phyloP scores from a whole-genome alignment of 2,329 filamentous ascomycete genomes.

The Ceratocystis harringtonii region DNA sequence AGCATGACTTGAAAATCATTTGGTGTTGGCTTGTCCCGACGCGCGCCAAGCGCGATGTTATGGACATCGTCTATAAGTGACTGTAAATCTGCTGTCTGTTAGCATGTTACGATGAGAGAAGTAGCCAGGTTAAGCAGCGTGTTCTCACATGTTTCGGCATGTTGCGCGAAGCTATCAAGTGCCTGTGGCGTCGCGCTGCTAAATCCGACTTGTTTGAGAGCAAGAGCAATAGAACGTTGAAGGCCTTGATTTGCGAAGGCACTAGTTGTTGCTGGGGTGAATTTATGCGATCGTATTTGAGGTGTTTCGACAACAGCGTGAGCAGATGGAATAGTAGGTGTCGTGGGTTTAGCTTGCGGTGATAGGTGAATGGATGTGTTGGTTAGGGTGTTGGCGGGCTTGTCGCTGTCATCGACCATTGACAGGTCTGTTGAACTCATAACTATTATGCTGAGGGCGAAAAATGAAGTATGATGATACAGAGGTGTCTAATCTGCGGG shows the following conservation, averaged over 20 bases:
- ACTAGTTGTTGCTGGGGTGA: not conserved
- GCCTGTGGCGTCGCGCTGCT: slow-evolving; percentile 39
- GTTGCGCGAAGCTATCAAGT: slow-evolving; percentile 41
- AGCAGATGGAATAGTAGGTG: not conserved
- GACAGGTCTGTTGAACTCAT: not conserved
- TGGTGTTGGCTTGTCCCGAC: slow-evolving; percentile 39
- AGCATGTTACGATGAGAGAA: slow-evolving; percentile 19
- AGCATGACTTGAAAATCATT: slow-evolving; percentile 42
- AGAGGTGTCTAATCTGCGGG: not conserved
- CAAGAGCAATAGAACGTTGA: slow-evolving; percentile 40
- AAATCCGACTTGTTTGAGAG: slow-evolving; percentile 44
- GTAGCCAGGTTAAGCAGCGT: too few relatives aligned
- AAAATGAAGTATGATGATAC: not conserved
- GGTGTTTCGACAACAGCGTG: not conserved
- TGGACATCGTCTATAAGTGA: slow-evolving; percentile 36
- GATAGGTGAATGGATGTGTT: not conserved
- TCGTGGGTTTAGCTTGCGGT: not conserved
- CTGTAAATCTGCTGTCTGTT: slow-evolving; percentile 30
- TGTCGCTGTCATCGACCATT: not conserved
- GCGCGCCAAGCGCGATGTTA: slow-evolving; percentile 32
- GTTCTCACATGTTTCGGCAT: slow-evolving; percentile 43
- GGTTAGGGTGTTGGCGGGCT: not conserved
- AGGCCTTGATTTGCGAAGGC: slow-evolving; percentile 28
- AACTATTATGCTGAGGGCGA: not conserved
- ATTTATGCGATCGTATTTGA: not conserved